Percentiles rank a stretch among this genome's conserved stretches.
Evolutionary conservation across 1,284 basidiomycete genomes (phyloP).

Genomic region (Tilletia indica): DNA sequence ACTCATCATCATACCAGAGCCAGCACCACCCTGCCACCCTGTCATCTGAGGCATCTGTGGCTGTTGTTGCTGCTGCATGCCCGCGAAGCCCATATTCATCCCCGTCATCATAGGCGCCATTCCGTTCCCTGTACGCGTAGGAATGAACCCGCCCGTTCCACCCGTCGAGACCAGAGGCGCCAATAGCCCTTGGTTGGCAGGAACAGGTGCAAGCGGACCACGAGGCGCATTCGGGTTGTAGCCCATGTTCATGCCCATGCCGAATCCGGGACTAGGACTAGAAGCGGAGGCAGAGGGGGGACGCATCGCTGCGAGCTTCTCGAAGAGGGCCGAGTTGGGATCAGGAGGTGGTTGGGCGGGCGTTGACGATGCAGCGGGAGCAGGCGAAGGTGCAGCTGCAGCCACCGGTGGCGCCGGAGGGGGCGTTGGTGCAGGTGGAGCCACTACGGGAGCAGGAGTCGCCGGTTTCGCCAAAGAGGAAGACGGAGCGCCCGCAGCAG

Average conservation of each 20-base stretch:
- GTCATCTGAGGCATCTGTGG: slow-evolving; percentile 19
- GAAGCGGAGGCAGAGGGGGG: slow-evolving; percentile 34
- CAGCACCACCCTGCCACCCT: slow-evolving; percentile 29
- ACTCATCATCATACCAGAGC: slow-evolving; percentile 24
- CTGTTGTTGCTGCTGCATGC: slow-evolving; percentile 35
- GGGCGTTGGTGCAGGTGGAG: slow-evolving; percentile 45
- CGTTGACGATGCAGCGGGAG: slow-evolving; percentile 37
- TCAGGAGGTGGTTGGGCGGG: slow-evolving; percentile 23
- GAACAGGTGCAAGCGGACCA: slow-evolving; percentile 86
- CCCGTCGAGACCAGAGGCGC: slow-evolving; percentile 67
- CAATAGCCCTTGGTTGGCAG: slow-evolving; percentile 78
- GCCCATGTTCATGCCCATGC: neutral
- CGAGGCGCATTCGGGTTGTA: slow-evolving; percentile 63
- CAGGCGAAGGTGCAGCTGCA: slow-evolving; percentile 42
- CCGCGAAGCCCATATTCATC: slow-evolving; percentile 35
- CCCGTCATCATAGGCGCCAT: slow-evolving; percentile 23
- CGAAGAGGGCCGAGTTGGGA: slow-evolving; percentile 54
- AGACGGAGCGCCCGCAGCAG: slow-evolving; percentile 33
- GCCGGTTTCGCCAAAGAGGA: slow-evolving; percentile 40
- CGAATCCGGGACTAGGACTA: no score
- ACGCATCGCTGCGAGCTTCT: slow-evolving; percentile 54
- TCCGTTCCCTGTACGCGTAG: slow-evolving; percentile 28
- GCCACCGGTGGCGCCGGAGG: slow-evolving; percentile 38
- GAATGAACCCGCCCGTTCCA: slow-evolving; percentile 54
- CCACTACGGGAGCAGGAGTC: slow-evolving; percentile 44